Base-by-base conservation (phyloP, 1,139 yeast genomes). In the Suzukiozyma palmioleophila region DNA sequence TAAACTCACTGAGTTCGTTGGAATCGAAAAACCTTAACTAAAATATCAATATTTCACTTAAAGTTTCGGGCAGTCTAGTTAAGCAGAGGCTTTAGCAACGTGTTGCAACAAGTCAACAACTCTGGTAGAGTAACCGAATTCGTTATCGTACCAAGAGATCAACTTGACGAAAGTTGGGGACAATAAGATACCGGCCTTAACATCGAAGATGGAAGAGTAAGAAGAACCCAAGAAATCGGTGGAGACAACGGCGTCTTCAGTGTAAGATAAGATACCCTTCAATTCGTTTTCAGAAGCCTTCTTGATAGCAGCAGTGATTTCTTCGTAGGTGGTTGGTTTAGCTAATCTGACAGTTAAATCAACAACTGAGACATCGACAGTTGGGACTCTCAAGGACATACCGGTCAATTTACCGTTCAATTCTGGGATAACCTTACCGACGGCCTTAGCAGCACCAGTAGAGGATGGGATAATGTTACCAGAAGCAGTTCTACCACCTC, bases 381-480 rank as follows among this genome's bases (percentile, higher is more conserved):
- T 85, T 65, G 95, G 94, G 51, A 84, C 92, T 74, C 95, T 84
- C 70, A 84, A 75, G 48, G 94, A 78, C 79, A 85, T 77, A 76
- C 95, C 95, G 55, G 95, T 85, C 66, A 84, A 81, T 76, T 84
- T 85, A 63, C 94, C 94, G 75, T 82, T 81, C 62, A 84, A 82
- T 64, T 79, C 81, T 58, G 95, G 95, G 59, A 85, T 84, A 62
- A 85, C 94, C 78, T 83, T 84, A 68, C 92, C 94, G 58, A 84
- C 94, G 56, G 92, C 92, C 80, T 84, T 84, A 63, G 95, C 95
- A 62, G 94, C 94, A 78, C 94, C 94, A 53, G 94, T 84, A 54
- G 92, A 83, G 39, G 92, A 84, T 65, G 94, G 94, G 60, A 84
- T 84, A 66, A 84, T 83, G 85, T 84, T 84, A 65, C 85, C 90